Percentiles rank a stretch among this genome's conserved stretches.
phyloP scores from a whole-genome alignment of 805 yeast genomes.

The Ogataea minuta region DNA sequence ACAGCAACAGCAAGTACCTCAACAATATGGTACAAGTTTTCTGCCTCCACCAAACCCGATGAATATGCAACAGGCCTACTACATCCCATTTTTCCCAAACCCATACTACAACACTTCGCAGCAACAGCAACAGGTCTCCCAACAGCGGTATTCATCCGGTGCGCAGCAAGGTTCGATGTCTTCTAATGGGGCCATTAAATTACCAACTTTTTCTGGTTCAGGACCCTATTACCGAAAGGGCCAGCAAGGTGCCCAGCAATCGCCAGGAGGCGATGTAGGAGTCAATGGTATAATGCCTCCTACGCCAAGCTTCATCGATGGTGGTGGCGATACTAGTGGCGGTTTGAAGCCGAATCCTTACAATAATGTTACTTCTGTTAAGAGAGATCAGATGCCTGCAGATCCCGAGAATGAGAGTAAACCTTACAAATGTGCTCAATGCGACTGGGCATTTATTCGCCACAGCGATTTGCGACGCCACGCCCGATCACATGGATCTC shows the following conservation, averaged over 20 bases:
- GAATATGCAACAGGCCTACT: constrained; percentile 26
- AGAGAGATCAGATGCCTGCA: constrained; percentile 18
- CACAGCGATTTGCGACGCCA: constrained; percentile 71
- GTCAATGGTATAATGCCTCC: constrained; percentile 6
- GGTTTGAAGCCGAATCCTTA: constrained; percentile 20
- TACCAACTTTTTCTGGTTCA: constrained; percentile 17
- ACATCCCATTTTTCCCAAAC: constrained; percentile 25
- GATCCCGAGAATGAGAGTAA: constrained; percentile 23
- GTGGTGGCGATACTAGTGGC: constrained; percentile 11
- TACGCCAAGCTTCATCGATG: constrained; percentile 10
- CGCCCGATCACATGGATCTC: constrained; percentile 60
- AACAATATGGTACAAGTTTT: constrained; percentile 23
- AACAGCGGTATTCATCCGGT: constrained; percentile 21
- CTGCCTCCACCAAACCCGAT: constrained; percentile 29
- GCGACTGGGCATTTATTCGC: constrained; percentile 70
- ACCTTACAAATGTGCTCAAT: constrained; percentile 44
- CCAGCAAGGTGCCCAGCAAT: constrained; percentile 11
- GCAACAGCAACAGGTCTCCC: constrained; percentile 24
- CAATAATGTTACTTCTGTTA: constrained; percentile 10
- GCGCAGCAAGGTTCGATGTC: constrained; percentile 14
- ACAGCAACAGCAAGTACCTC: constrained; percentile 16
- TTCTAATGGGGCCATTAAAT: constrained; percentile 12
- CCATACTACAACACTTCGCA: constrained; percentile 23
- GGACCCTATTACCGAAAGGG: constrained; percentile 16
- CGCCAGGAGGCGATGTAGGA: constrained; percentile 6